phyloP scores from a whole-genome alignment of 2,329 filamentous ascomycete genomes.

The Nannizzia gypsea region DNA sequence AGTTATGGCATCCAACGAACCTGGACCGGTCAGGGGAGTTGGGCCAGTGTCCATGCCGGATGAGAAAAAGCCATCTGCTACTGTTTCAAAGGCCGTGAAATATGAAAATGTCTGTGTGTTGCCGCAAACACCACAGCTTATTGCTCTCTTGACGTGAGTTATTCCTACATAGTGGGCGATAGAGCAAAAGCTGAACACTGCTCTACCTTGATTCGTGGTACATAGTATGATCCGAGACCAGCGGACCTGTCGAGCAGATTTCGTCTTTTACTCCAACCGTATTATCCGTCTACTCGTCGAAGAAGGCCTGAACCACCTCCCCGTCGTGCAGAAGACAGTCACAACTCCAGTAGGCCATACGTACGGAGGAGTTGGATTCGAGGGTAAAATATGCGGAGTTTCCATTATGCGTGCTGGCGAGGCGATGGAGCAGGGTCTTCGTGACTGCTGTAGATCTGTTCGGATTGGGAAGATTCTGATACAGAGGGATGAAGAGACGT shows the following conservation, averaged over 20 bases:
- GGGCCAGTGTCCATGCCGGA: conserved; percentile 68
- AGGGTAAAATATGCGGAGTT: conserved; percentile 96
- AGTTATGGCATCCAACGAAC: conserved; percentile 10
- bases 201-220: not conserved
- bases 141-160: conserved; percentile 90
- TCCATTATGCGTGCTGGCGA: conserved; percentile 98
- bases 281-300: conserved; percentile 95
- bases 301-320: conserved; percentile 92
- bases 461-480: conserved; percentile 98
- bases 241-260: conserved; percentile 81
- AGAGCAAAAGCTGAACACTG: not conserved
- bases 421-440: conserved; percentile 92
- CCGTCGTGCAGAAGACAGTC: conserved; percentile 76
- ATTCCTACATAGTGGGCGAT: conserved; percentile 5
- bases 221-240: conserved; percentile 87
- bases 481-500: conserved; percentile 90
- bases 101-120: conserved; percentile 84
- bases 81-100: conserved; percentile 69
- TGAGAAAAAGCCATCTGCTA: conserved; percentile 71
- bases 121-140: conserved; percentile 88
- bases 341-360: conserved; percentile 80
- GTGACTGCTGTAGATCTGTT: conserved; percentile 95
- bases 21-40: conserved; percentile 39
- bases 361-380: conserved; percentile 86
- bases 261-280: conserved; percentile 98